These are phyloP conservation scores for Microbotryum violaceum DNA, from an alignment of 1,284 basidiomycete genomes.

Conservation along the genomic window DNA sequence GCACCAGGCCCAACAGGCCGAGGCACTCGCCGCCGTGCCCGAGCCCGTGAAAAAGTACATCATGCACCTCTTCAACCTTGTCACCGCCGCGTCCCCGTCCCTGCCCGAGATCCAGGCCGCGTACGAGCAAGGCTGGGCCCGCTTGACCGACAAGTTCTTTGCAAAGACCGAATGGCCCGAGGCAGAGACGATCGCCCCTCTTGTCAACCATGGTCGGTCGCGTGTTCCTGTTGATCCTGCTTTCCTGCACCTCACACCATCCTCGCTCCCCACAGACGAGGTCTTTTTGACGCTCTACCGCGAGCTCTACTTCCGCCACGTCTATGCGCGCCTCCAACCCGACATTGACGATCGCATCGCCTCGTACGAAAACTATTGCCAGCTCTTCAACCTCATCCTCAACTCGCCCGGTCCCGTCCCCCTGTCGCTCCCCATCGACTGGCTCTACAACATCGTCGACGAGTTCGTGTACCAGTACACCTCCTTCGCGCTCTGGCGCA, in stretches of 20 bases:
- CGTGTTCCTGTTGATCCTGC: background rate
- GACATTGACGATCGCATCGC: conserved; percentile 97
- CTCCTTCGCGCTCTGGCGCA: conserved; percentile 85
- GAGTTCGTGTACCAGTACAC: conserved; percentile 99
- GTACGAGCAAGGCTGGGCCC: conserved; percentile 68
- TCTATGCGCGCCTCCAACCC: conserved; percentile 80
- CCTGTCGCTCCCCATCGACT: conserved; percentile 89
- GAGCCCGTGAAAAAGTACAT: conserved; percentile 32
- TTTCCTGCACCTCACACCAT: background rate
- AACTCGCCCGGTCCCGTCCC: conserved; percentile 89
- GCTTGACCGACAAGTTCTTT: conserved; percentile 92
- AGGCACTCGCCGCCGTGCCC: conserved; percentile 28
- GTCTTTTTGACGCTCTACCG: conserved; percentile 94
- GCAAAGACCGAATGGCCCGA: conserved; percentile 94
- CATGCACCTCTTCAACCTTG: conserved; percentile 29
- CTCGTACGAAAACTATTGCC: conserved; percentile 98
- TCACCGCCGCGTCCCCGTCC: conserved; percentile 25
- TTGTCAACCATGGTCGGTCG: conserved; percentile 75
- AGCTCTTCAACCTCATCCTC: conserved; percentile 91
- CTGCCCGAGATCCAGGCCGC: conserved; percentile 32
- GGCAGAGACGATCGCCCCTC: conserved; percentile 84
- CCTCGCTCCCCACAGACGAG: conserved; percentile 52
- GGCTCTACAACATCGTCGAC: conserved; percentile 99
- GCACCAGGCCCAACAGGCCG: conserved; percentile 26
- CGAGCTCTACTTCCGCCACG: conserved; percentile 70